phyloP scores from a whole-genome alignment of 495 filamentous ascomycete genomes.

The Stereocaulon alpinum region DNA sequence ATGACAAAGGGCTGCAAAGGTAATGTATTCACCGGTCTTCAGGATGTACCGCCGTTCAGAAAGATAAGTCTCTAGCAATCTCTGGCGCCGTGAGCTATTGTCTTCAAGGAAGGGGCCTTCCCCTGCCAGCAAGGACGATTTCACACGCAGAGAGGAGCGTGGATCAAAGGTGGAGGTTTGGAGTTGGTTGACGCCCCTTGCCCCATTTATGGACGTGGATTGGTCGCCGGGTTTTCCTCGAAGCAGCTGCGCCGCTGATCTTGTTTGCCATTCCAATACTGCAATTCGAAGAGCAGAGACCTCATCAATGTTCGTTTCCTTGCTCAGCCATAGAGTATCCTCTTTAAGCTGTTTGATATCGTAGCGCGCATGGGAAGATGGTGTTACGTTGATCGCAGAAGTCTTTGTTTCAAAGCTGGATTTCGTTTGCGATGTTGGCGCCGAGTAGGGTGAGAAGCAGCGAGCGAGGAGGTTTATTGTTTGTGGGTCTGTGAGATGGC shows the following conservation, averaged over 20 bases:
- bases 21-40: conserved; percentile 30
- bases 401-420: conserved; percentile 76
- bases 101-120: conserved; percentile 31
- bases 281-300: conserved; percentile 70
- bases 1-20: conserved; percentile 19
- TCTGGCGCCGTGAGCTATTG: conserved; percentile 44
- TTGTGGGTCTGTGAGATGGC: conserved; percentile 36
- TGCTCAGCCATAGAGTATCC: conserved; percentile 77
- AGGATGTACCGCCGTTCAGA: conserved; percentile 55
- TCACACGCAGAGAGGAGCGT: conserved; percentile 26
- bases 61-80: conserved; percentile 58
- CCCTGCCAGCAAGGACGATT: conserved; percentile 30
- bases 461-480: conserved; percentile 54
- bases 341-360: conserved; percentile 74
- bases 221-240: conserved; percentile 59
- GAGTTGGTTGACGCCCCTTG: conserved; percentile 48
- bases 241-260: conserved; percentile 54
- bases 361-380: conserved; percentile 54
- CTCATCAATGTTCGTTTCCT: conserved; percentile 66
- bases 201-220: conserved; percentile 53
- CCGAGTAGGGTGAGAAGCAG: conserved; percentile 51
- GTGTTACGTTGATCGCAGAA: conserved; percentile 77
- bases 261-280: conserved; percentile 72
- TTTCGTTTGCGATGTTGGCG: conserved; percentile 50
- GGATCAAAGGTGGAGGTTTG: conserved; percentile 40